These are phyloP conservation scores for Lactarius akahatsu DNA, from an alignment of 768 basidiomycete genomes.

Conservation along the genomic window DNA sequence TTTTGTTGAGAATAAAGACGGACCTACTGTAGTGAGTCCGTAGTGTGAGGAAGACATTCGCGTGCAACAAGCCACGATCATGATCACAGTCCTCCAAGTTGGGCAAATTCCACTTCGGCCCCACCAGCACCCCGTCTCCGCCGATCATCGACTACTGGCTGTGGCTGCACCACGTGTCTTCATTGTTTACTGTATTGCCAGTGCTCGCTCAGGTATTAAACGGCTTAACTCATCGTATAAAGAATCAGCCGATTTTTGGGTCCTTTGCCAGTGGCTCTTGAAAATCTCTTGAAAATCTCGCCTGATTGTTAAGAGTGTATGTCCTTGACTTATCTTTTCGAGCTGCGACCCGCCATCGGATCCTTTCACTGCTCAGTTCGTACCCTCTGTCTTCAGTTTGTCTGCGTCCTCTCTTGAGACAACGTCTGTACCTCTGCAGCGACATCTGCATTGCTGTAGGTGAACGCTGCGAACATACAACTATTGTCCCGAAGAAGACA, in stretches of 20 bases:
- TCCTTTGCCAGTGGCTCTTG: not conserved
- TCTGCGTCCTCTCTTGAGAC: not conserved
- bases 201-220: not conserved
- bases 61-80: not conserved
- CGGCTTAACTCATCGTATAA: not conserved
- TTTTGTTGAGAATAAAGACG: not conserved
- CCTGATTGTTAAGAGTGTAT: not conserved
- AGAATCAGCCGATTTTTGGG: not conserved
- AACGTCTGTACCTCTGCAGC: not conserved
- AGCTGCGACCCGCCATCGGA: not conserved
- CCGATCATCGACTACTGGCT: not conserved
- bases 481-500: not conserved
- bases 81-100: too few relatives aligned
- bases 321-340: not conserved
- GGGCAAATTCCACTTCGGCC: not conserved
- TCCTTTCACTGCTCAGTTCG: not conserved
- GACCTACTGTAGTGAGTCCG: too few relatives aligned
- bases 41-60: not conserved
- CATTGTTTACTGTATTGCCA: not conserved
- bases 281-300: not conserved
- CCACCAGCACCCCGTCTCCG: not conserved
- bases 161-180: not conserved
- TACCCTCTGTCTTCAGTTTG: not conserved
- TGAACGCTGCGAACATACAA: not conserved
- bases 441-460: not conserved